These are phyloP conservation scores for Pisolithus microcarpus DNA, from an alignment of 768 basidiomycete genomes.

Conservation along the genomic window DNA sequence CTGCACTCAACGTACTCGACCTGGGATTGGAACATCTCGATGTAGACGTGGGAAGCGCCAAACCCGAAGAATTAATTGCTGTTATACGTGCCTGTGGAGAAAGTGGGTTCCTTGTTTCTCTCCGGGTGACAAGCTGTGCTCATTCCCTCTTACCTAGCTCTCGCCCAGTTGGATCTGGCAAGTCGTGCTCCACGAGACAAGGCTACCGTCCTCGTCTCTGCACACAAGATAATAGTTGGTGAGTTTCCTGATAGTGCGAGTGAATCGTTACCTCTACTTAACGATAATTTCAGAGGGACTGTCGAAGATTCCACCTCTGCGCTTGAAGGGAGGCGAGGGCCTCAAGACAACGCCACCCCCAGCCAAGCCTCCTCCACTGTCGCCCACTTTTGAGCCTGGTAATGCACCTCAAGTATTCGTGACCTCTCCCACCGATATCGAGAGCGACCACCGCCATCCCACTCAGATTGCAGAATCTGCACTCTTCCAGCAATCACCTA, in stretches of 20 bases:
- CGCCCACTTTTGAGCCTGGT: background rate
- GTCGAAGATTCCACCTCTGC: slow-evolving; percentile 63
- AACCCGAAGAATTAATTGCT: slow-evolving; percentile 44
- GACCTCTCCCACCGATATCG: background rate
- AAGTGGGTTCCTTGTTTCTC: slow-evolving; percentile 40
- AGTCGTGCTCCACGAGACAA: slow-evolving; percentile 70
- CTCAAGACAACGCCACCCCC: background rate
- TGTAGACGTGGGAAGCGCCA: slow-evolving; percentile 56
- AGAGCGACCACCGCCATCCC: background rate
- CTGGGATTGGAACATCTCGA: slow-evolving; percentile 85
- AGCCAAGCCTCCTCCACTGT: background rate
- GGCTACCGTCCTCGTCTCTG: slow-evolving; percentile 68
- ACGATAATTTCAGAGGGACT: slow-evolving; percentile 51
- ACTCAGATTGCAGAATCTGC: background rate
- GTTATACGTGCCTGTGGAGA: slow-evolving; percentile 73
- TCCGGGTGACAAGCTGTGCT: slow-evolving; percentile 12
- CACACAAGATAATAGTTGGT: slow-evolving; percentile 87
- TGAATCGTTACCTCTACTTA: background rate
- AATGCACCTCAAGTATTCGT: slow-evolving; percentile 1
- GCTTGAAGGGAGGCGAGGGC: slow-evolving; percentile 57
- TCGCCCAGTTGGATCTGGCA: slow-evolving; percentile 42
- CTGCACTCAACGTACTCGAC: slow-evolving; percentile 88
- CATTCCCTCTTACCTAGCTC: slow-evolving; percentile 33
- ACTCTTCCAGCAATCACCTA: background rate
- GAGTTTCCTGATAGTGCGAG: slow-evolving; percentile 17